phyloP scores from a whole-genome alignment of 1,284 basidiomycete genomes.

The Cryptococcus sp. region DNA sequence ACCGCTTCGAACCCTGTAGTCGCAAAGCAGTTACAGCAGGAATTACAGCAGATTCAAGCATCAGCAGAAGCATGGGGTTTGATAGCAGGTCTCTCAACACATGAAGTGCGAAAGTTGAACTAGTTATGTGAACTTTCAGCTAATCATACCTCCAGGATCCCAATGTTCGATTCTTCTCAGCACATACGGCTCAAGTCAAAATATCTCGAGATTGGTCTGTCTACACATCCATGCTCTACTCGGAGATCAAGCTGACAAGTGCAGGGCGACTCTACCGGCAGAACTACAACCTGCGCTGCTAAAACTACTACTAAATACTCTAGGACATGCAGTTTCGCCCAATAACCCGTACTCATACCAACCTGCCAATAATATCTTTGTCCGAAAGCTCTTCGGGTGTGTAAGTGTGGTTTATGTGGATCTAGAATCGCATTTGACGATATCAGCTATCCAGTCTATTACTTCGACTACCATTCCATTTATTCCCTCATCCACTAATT shows the following conservation, averaged over 20 bases:
- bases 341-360: constrained; percentile 29
- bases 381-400: constrained; percentile 79
- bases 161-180: constrained; percentile 86
- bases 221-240: not conserved
- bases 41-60: constrained; percentile 42
- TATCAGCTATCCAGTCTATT: constrained; percentile 39
- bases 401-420: constrained; percentile 52
- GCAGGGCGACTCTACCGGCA: constrained; percentile 43
- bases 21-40: constrained; percentile 40
- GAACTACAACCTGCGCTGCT: constrained; percentile 40
- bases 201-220: constrained; percentile 79
- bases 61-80: constrained; percentile 46
- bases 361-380: constrained; percentile 54
- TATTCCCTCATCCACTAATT: constrained; percentile 34
- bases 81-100: constrained; percentile 39
- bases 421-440: not conserved
- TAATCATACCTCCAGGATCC: constrained; percentile 50
- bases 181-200: constrained; percentile 85
- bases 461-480: constrained; percentile 36
- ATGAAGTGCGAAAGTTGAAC: constrained; percentile 28
- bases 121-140: not conserved
- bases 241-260: not conserved
- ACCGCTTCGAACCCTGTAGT: constrained; percentile 32
- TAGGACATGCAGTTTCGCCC: constrained; percentile 35
- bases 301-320: constrained; percentile 34